These are phyloP conservation scores for Seminavis robusta DNA, from an alignment of 108 stramenopile genomes.

Conservation along the genomic window DNA sequence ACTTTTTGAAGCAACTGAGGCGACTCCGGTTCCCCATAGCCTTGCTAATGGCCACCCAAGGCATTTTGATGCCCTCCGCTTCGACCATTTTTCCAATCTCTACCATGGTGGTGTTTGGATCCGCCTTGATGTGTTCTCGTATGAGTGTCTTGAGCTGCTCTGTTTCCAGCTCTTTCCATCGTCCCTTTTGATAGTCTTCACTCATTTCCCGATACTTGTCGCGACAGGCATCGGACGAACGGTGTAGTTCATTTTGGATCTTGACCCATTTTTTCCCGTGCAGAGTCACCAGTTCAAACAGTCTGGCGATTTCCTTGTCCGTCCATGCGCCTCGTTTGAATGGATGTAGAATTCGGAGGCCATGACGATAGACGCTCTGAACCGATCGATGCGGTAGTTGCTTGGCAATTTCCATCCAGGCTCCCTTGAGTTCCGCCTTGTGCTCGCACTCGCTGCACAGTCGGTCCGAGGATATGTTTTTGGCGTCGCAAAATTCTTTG, in stretches of 20 bases:
- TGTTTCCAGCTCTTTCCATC: slow-evolving; percentile 68
- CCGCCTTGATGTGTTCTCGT: slow-evolving; percentile 37
- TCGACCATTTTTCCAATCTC: slow-evolving; percentile 54
- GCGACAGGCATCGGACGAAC: slow-evolving; percentile 63
- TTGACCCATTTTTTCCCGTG: slow-evolving; percentile 67
- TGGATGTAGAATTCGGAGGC: slow-evolving; percentile 67
- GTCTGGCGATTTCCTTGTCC: slow-evolving; percentile 45
- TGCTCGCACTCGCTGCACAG: slow-evolving; percentile 76
- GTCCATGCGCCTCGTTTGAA: slow-evolving; percentile 72
- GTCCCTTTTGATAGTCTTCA: slow-evolving; percentile 55
- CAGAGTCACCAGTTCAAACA: slow-evolving; percentile 44
- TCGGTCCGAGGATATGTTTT: slow-evolving; percentile 47
- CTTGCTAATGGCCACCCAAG: slow-evolving; percentile 65
- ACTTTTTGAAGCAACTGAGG: slow-evolving; percentile 63
- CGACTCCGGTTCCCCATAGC: slow-evolving; percentile 69
- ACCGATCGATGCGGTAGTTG: slow-evolving; percentile 73
- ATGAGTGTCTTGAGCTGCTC: slow-evolving; percentile 46
- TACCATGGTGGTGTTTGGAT: slow-evolving; percentile 36
- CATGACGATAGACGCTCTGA: slow-evolving; percentile 75
- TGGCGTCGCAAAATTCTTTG: slow-evolving; percentile 58
- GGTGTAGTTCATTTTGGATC: slow-evolving; percentile 70
- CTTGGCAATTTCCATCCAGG: slow-evolving; percentile 82
- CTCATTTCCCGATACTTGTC: slow-evolving; percentile 67
- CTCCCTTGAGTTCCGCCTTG: slow-evolving; percentile 72
- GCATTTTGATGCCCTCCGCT: slow-evolving; percentile 43